Evolutionary conservation across 2,329 filamentous ascomycete species (phyloP), one percentile per base, ranked within the genome.

Genomic region (Hortaea werneckii): DNA sequence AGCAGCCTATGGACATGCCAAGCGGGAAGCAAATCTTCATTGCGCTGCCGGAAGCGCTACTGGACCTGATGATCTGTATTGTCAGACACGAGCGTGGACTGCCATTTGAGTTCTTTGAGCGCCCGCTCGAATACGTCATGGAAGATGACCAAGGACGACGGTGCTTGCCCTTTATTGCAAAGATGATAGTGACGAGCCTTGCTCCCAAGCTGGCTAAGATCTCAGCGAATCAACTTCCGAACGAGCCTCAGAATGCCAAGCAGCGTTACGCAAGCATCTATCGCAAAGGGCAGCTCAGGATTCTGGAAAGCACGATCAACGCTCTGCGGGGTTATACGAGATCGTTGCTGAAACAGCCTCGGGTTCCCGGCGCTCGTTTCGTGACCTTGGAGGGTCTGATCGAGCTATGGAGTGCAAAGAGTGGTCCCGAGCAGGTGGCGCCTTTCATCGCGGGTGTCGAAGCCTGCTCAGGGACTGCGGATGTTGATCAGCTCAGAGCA

Each of bases 361-460:
- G 26, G 35, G 29, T 38, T 37, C 13, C 45, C 26, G 53, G 51
- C 8, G 45, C 55, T 1, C 47, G 53, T n/a, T 50, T 63, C 9
- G 51, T 61, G 26, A 61, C 56, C 2, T 47, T 64, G 11, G 57
- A 63, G 49, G 56, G 55, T 10, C 52, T 61, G 1, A 35, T 61
- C 12, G 49, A 57, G 12, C 42, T 57, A 1, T 60, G 29, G 43
- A 46, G 89, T 73, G 85, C 88, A 65, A 52, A 26, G 37, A 40
- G 12, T 39, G 41, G 50, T 44, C 6, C 40, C 10, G 20, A 42
- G 8, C 46, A 44, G 6, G 43, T 37, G 12, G 5, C n/a, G 13
- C 41, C 40, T 3, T 64, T 66, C 46, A 51, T 64, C 29, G 46
- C 56, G 3, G 63, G 63, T 11, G 52, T 66, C n/a, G 56, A 55